These are phyloP conservation scores for Phytophthora sansomeana DNA, from an alignment of 352 stramenopile species.

Conservation along the genomic window DNA sequence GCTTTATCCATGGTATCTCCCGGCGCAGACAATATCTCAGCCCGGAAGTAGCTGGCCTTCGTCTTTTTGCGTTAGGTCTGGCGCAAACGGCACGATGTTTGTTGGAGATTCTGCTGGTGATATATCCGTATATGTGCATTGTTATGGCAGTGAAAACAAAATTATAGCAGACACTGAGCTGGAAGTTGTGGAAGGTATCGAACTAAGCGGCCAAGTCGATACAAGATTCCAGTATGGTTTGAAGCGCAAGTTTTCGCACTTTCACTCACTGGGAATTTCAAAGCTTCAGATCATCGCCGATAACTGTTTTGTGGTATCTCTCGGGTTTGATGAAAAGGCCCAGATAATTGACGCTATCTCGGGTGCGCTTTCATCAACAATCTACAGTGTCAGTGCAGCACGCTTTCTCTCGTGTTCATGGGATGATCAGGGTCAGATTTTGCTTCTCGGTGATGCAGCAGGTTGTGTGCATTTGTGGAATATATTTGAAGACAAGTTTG, in stretches of 20 bases:
- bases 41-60: conserved; percentile 67
- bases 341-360: conserved; percentile 77
- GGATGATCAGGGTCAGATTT: conserved; percentile 54
- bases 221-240: conserved; percentile 59
- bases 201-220: conserved; percentile 14
- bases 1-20: conserved; percentile 75
- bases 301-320: conserved; percentile 77
- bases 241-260: conserved; percentile 67
- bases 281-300: conserved; percentile 64
- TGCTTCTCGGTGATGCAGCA: conserved; percentile 63
- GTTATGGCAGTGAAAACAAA: background rate
- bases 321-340: conserved; percentile 79
- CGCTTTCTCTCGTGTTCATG: conserved; percentile 71
- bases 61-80: conserved; percentile 58
- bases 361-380: conserved; percentile 59
- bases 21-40: conserved; percentile 61
- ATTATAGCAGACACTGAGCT: conserved; percentile 7
- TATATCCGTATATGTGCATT: conserved; percentile 66
- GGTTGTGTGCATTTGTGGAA: conserved; percentile 72
- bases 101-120: conserved; percentile 68
- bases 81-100: conserved; percentile 58
- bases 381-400: conserved; percentile 52
- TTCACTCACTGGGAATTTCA: conserved; percentile 70
- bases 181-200: conserved; percentile 23
- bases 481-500: conserved; percentile 71